Percentiles rank a stretch among this genome's conserved stretches.
These are phyloP conservation scores for Trypanosomatidae sp. DNA, from an alignment of 208 protist genomes.

Conservation along the genomic window DNA sequence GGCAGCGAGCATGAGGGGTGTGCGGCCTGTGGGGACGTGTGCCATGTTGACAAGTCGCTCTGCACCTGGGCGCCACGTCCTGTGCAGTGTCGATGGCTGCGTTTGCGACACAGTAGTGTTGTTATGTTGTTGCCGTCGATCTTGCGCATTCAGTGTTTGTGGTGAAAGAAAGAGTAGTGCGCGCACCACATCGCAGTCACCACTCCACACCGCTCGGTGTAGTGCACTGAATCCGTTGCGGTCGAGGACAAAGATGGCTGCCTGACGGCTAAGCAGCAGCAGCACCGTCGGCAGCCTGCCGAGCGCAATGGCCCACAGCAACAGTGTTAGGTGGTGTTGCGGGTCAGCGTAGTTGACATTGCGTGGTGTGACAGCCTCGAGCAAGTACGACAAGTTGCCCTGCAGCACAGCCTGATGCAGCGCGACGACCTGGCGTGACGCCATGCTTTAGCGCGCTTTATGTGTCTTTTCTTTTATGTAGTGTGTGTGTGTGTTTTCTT, in stretches of 20 bases:
- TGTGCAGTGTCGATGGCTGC: too few species aligned
- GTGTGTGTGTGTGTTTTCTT: background rate
- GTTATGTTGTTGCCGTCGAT: background rate
- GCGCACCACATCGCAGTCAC: slow-evolving; percentile 30
- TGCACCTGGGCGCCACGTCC: slow-evolving; percentile 29
- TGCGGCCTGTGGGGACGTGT: slow-evolving; percentile 44
- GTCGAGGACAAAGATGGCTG: slow-evolving; percentile 39
- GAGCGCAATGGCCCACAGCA: slow-evolving; percentile 54
- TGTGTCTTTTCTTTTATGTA: background rate
- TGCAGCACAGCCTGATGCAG: slow-evolving; percentile 19
- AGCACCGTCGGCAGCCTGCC: slow-evolving; percentile 26
- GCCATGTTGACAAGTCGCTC: slow-evolving; percentile 46
- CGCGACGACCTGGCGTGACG: too few species aligned
- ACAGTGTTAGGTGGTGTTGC: slow-evolving; percentile 40
- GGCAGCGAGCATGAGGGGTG: slow-evolving; percentile 70
- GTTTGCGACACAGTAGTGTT: too few species aligned
- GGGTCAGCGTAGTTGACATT: slow-evolving; percentile 73
- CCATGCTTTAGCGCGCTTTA: too few species aligned
- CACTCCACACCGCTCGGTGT: slow-evolving; percentile 71
- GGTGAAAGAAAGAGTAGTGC: slow-evolving; percentile 39
- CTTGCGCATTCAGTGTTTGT: background rate
- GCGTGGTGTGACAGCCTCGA: slow-evolving; percentile 22
- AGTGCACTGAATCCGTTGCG: slow-evolving; percentile 49
- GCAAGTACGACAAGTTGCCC: slow-evolving; percentile 23
- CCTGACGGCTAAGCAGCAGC: slow-evolving; percentile 36